Evolutionary conservation across 2,329 filamentous ascomycete species (phyloP), one percentile per base, ranked within the genome.

Genomic region (Aspergillus phoenicis): DNA sequence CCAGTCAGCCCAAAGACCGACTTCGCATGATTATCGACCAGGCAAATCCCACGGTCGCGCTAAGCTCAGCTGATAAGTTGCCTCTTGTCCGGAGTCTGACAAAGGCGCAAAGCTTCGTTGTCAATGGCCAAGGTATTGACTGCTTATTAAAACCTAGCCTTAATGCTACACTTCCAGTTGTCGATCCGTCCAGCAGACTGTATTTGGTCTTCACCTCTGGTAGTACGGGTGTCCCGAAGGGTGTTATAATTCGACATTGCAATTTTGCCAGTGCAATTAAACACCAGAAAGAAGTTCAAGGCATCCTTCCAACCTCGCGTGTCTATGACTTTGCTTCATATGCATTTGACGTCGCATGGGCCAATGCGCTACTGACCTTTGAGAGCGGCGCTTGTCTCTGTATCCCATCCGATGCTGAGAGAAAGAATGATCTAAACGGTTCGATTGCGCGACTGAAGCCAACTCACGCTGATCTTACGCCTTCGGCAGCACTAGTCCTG

Each of bases 181-280:
- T 8, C 24, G 30, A 17, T n/a, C 38, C 36, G 24, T 7, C 47
- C 22, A 17, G 15, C 24, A 30, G 24, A 15, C 38, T 55, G 6
- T 55, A 45, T 17, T 13, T 55, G 5, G 10, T 28, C 6, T 84
- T 87, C 63, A 81, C 80, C 3, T 81, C 81, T 2, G 81, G 82
- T 0, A 81, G 82, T 1, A 81, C 82, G 1, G 80, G 79, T 51
- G 78, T 76, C 36, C 82, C 83, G 0, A 83, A 83, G 59, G 85
- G 85, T 2, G 80, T 86, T n/a, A 82, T 86, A 49, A 85, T 87
- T 64, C 83, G 81, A 3, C 87, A 89, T 65, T 74, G 74, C 13
- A 59, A 59, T 48, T 59, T 24, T 48, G 30, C 57, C 20, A 38
- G 24, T 54, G 58, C 28, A 11, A 38, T 52, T 2, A 38, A 33